Conservation (phyloP, 108 stramenopile genomes). For the Stephanodiscus minutulus region DNA sequence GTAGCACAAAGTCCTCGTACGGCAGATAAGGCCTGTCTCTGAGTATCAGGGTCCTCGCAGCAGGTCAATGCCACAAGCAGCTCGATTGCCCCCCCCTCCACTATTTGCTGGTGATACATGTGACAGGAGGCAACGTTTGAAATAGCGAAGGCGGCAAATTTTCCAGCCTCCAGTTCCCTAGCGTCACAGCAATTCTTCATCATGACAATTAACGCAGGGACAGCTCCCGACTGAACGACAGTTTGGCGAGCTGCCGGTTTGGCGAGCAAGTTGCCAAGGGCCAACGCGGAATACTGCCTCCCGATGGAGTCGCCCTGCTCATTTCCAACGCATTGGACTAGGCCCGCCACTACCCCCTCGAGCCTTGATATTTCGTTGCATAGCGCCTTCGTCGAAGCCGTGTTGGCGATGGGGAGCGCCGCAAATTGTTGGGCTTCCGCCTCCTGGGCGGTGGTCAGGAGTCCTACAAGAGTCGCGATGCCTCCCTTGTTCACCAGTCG, state of each 20-base stretch:
- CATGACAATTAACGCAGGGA: conserved; percentile 63
- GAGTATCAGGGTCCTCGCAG: conserved; percentile 77
- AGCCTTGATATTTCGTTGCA: conserved; percentile 55
- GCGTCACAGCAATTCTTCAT: conserved; percentile 61
- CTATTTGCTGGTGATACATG: conserved; percentile 64
- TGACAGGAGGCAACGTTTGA: conserved; percentile 78
- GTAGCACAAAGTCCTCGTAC: conserved; percentile 75
- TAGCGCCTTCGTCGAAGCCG: conserved; percentile 67
- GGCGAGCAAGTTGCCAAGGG: conserved; percentile 81
- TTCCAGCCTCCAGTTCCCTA: conserved; percentile 56
- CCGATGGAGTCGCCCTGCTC: conserved; percentile 58
- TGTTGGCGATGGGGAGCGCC: conserved; percentile 82
- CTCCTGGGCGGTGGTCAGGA: conserved; percentile 62
- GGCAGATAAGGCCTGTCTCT: conserved; percentile 75
- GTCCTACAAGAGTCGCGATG: conserved; percentile 60
- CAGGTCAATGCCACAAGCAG: conserved; percentile 77
- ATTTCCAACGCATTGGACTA: conserved; percentile 52
- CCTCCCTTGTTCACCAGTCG: conserved; percentile 83
- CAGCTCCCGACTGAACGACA: conserved; percentile 61
- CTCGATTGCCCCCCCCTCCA: conserved; percentile 74
- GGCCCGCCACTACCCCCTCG: conserved; percentile 43
- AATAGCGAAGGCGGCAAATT: conserved; percentile 79
- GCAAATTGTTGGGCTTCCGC: conserved; percentile 86
- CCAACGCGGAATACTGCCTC: conserved; percentile 82
- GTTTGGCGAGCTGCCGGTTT: conserved; percentile 79